Evolutionary conservation across 768 basidiomycete species (phyloP), one percentile per base, ranked within the genome.

Genomic region (Agrocybe praecox): DNA sequence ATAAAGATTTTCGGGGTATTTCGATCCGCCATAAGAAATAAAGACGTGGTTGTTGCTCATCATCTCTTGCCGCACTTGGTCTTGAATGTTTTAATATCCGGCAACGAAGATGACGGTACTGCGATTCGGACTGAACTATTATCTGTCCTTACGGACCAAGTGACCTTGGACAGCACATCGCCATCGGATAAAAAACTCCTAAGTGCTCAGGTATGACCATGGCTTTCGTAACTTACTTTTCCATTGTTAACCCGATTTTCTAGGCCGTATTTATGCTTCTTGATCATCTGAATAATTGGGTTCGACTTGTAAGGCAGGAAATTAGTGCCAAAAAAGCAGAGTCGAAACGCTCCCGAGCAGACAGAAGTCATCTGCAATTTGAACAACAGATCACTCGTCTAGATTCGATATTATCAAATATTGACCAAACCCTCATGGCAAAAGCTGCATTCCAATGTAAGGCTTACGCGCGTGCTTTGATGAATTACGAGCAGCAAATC

Each of bases 261-360:
- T n/a, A 98, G 96, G 92, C 88, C 9, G 86, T 98, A 19, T 99
- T 99, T 70, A 89, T 89, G 75, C 81, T 99, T 24, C 85, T 99
- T 69, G 97, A 99, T 67, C 96, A 98, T 66, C 78, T 98, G 11
- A 96, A 89, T 72, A 89, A 87, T 64, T 98, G 94, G 87, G 83
- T 94, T 32, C 87, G 90, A 44, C 74, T 85, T 12, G 80, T 87
- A 24, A 86, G 93, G 17, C 88, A 90, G 69, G 84, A 89, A 2
- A 68, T 86, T 50, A 76, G 71, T 53, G 61, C 58, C 26, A 81
- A 80, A 72, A 83, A 80, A 62, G 65, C 62, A 2, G 86, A 84
- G 48, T 73, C 59, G 58, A 86, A 83, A 66, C 79, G 86, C 44
- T 62, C 76, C 17, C 76, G 85, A 54, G 61, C 68, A 18, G 73